A percentile compares a stretch with the other conserved stretches of the same genome.
These are phyloP conservation scores for Botrytis medusae DNA, from an alignment of 2,329 filamentous ascomycete genomes.

Conservation along the genomic window DNA sequence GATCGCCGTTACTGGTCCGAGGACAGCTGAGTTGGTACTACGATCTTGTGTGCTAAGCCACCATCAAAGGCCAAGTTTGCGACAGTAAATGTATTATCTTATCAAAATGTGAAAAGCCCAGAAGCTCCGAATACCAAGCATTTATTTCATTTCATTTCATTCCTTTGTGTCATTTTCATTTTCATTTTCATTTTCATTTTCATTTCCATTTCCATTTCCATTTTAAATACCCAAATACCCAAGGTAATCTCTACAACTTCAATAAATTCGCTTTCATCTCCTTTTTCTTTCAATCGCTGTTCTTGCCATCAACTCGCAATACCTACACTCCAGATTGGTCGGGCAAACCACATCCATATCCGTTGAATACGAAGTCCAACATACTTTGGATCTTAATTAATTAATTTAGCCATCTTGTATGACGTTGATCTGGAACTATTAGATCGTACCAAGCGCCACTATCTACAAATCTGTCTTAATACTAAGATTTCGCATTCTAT, in stretches of 20 bases:
- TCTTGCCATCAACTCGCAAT: not conserved
- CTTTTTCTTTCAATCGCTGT: too few species aligned
- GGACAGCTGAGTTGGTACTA: too few species aligned
- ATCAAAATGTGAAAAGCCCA: not conserved
- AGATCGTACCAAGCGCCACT: slow-evolving; percentile 4
- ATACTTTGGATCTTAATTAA: not conserved
- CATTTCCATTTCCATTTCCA: not conserved
- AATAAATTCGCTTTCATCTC: not conserved
- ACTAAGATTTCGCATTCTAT: not conserved
- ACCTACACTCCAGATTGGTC: not conserved
- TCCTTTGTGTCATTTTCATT: slow-evolving; percentile 11
- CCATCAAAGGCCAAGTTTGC: slow-evolving; percentile 12
- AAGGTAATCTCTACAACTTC: not conserved
- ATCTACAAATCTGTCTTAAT: slow-evolving; percentile 4
- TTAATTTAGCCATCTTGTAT: not conserved
- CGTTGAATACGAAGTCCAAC: not conserved
- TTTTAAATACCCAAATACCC: not conserved
- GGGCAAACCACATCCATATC: not conserved
- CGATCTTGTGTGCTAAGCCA: slow-evolving; percentile 6
- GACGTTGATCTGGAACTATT: slow-evolving; percentile 6
- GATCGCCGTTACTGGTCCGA: not conserved
- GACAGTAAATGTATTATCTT: slow-evolving; percentile 14
- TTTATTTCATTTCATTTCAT: not conserved
- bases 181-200: not conserved
- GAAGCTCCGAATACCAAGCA: slow-evolving; percentile 3